These are phyloP conservation scores for Fusarium sp. DNA, from an alignment of 2,329 filamentous ascomycete species.

Conservation along the genomic window DNA sequence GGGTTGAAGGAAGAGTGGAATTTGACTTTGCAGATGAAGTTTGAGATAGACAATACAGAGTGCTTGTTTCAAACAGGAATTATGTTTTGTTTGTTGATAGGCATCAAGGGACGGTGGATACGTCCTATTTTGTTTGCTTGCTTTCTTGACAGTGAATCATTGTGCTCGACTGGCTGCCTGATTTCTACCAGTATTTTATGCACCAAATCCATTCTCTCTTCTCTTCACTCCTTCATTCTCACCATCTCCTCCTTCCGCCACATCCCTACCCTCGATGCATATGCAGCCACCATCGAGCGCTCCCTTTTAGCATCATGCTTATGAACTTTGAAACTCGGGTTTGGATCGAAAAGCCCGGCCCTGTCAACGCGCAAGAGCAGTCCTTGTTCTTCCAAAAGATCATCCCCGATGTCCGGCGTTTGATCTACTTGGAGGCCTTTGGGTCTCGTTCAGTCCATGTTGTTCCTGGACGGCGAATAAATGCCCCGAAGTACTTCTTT, in stretches of 20 bases:
- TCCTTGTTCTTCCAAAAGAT: neutral
- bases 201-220: neutral
- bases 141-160: neutral
- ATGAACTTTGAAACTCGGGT: neutral
- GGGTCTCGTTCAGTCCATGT: neutral
- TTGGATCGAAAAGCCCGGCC: neutral
- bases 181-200: neutral
- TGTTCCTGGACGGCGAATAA: neutral
- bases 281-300: neutral
- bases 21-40: neutral
- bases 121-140: neutral
- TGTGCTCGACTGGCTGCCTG: neutral
- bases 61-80: neutral
- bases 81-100: neutral
- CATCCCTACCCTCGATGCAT: neutral
- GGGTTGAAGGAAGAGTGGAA: neutral
- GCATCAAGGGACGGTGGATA: neutral
- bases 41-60: neutral
- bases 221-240: neutral
- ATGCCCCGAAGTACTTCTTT: neutral
- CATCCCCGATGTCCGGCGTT: neutral
- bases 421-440: neutral
- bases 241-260: neutral
- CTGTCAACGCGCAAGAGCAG: neutral
- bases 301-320: neutral